These are phyloP conservation scores for Pseudopithomyces chartarum DNA, from an alignment of 2,329 filamentous ascomycete genomes.

Conservation along the genomic window DNA sequence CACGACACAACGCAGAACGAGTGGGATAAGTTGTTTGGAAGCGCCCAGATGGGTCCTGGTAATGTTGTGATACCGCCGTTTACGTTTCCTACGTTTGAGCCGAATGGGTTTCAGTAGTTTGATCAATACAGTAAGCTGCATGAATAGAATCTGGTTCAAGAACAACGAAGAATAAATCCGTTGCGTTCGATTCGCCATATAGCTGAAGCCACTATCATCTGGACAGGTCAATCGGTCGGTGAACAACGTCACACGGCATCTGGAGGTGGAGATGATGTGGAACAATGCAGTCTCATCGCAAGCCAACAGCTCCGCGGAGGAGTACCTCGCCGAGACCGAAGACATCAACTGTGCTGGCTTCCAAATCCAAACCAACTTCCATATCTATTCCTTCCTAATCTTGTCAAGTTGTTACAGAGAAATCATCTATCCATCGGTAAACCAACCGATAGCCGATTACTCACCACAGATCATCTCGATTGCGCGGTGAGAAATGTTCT, in stretches of 20 bases:
- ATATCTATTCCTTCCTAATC: not conserved
- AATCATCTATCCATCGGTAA: too few species aligned
- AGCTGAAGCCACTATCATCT: too few species aligned
- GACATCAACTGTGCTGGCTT: not conserved
- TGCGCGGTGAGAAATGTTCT: not conserved
- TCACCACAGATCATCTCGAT: not conserved
- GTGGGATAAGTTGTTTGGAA: slow-evolving; percentile 52
- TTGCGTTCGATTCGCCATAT: too few species aligned
- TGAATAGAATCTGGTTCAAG: too few species aligned
- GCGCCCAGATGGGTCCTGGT: slow-evolving; percentile 30
- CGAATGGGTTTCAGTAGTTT: slow-evolving; percentile 29
- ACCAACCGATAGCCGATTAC: not conserved
- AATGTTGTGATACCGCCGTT: slow-evolving; percentile 42
- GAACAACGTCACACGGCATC: too few species aligned
- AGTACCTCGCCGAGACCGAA: not conserved
- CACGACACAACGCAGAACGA: slow-evolving; percentile 45
- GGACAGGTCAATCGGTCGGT: too few species aligned
- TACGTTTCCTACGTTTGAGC: slow-evolving; percentile 38
- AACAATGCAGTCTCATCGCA: too few species aligned
- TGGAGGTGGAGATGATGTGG: too few species aligned
- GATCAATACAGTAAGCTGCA: too few species aligned
- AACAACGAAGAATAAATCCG: too few species aligned
- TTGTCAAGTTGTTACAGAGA: too few species aligned
- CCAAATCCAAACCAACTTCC: not conserved
- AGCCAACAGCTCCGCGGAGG: too few species aligned